Percentiles rank a stretch among this genome's conserved stretches.
These are phyloP conservation scores for Ramaria sp. DNA, from an alignment of 768 basidiomycete genomes.

Conservation along the genomic window DNA sequence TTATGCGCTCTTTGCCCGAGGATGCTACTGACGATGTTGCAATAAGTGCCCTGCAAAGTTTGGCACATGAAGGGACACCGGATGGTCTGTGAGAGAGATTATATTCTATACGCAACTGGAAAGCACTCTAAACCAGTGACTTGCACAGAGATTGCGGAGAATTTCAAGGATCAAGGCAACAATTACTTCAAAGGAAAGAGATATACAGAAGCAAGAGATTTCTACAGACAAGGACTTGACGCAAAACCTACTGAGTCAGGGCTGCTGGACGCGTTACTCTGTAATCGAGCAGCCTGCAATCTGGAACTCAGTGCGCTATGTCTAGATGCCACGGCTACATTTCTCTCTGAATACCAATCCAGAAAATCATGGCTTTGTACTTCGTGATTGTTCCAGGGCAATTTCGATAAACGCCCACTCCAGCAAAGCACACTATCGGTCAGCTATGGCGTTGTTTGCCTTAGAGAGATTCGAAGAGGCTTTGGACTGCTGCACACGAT, in stretches of 20 bases:
- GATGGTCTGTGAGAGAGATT: constrained; percentile 61
- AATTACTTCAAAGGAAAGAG: constrained; percentile 86
- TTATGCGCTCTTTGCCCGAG: constrained; percentile 86
- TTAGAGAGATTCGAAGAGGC: constrained; percentile 74
- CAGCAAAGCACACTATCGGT: constrained; percentile 83
- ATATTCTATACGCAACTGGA: not conserved
- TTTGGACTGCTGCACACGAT: constrained; percentile 68
- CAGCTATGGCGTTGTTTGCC: constrained; percentile 62
- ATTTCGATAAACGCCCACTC: constrained; percentile 50
- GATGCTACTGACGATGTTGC: constrained; percentile 47
- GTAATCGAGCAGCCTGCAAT: constrained; percentile 91
- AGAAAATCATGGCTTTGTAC: constrained; percentile 85
- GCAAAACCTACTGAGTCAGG: constrained; percentile 58
- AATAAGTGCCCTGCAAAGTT: constrained; percentile 73
- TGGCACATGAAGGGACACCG: constrained; percentile 83
- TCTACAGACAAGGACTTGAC: constrained; percentile 86
- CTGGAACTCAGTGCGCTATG: constrained; percentile 63
- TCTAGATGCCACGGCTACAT: not conserved
- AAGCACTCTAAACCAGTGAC: not conserved
- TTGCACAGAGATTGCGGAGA: constrained; percentile 68
- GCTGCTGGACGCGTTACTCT: constrained; percentile 58
- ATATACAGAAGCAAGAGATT: constrained; percentile 76
- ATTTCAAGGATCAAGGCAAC: constrained; percentile 94
- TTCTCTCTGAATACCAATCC: constrained; percentile 1
- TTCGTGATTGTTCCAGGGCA: constrained; percentile 75